These are phyloP conservation scores for Coemansia aciculifera DNA, from an alignment of 192 early-diverging fungal species.

Conservation along the genomic window DNA sequence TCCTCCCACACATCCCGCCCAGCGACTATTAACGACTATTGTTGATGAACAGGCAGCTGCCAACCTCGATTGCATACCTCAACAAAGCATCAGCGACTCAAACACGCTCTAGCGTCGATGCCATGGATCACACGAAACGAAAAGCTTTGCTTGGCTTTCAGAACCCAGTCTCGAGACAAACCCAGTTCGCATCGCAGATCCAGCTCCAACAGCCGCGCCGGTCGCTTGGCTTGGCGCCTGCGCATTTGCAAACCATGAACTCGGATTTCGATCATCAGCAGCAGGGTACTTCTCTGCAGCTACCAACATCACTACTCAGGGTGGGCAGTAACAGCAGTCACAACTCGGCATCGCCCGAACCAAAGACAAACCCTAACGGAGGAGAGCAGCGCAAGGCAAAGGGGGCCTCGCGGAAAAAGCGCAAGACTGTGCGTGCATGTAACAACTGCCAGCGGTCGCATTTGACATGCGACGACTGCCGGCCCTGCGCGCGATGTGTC, in stretches of 20 bases:
- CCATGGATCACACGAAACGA: constrained; percentile 16
- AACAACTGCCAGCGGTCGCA: constrained; percentile 65
- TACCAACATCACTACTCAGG: background rate
- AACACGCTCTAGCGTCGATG: constrained; percentile 9
- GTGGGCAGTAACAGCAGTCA: background rate
- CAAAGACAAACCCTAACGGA: background rate
- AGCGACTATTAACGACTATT: constrained; percentile 2
- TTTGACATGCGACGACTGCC: constrained; percentile 63
- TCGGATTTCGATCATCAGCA: constrained; percentile 9
- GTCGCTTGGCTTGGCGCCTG: background rate
- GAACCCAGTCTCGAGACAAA: background rate
- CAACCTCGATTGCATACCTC: constrained; percentile 39
- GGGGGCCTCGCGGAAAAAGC: constrained; percentile 24
- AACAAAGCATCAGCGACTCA: constrained; percentile 13
- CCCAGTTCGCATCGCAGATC: background rate
- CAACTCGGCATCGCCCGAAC: background rate
- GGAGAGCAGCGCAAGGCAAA: background rate
- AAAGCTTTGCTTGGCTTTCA: background rate
- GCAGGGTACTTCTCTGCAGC: constrained; percentile 1
- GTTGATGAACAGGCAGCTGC: constrained; percentile 7
- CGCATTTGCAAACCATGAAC: background rate
- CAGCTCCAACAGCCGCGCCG: background rate
- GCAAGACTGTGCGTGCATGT: constrained; percentile 63
- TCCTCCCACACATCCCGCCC: background rate
- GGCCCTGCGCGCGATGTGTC: constrained; percentile 86